Percentiles rank a stretch among this genome's conserved stretches.
Evolutionary conservation across 352 stramenopile species (phyloP).

Genomic region (Globisporangium lucens): DNA sequence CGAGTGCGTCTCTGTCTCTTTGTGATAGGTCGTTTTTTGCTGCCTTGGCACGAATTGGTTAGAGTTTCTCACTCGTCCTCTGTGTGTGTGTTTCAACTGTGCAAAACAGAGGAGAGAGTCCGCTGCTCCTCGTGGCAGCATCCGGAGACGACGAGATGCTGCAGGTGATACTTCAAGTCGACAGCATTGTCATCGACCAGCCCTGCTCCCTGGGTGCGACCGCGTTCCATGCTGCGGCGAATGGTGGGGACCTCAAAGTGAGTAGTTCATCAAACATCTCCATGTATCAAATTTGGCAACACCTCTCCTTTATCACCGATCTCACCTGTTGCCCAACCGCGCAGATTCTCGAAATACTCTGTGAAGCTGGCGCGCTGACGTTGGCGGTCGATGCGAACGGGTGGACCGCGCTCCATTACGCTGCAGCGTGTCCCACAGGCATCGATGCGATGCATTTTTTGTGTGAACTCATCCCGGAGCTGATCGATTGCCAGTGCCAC

Average conservation of each 20-base stretch:
- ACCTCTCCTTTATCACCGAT: background rate
- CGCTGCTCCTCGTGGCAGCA: constrained; percentile 51
- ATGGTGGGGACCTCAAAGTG: constrained; percentile 48
- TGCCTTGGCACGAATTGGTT: background rate
- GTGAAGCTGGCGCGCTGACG: constrained; percentile 29
- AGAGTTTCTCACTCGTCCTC: background rate
- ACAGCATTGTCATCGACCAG: constrained; percentile 38
- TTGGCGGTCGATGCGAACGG: constrained; percentile 45
- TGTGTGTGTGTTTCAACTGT: background rate
- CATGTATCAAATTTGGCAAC: background rate
- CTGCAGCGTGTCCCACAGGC: constrained; percentile 37
- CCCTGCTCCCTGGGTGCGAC: constrained; percentile 42
- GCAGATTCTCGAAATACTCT: constrained; percentile 52
- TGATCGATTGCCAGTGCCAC: constrained; percentile 44
- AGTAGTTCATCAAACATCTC: background rate
- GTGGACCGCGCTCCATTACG: constrained; percentile 67
- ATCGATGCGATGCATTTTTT: constrained; percentile 48
- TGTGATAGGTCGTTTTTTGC: background rate
- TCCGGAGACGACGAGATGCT: constrained; percentile 41
- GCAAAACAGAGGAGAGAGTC: constrained; percentile 38
- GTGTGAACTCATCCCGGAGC: constrained; percentile 43
- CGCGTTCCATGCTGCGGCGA: constrained; percentile 55
- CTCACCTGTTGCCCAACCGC: background rate
- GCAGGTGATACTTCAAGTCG: constrained; percentile 21
- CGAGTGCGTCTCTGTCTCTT: constrained; percentile 35